Evolutionary conservation across 768 basidiomycete species (phyloP).

Genomic region (Paxillus ammoniavirescens): DNA sequence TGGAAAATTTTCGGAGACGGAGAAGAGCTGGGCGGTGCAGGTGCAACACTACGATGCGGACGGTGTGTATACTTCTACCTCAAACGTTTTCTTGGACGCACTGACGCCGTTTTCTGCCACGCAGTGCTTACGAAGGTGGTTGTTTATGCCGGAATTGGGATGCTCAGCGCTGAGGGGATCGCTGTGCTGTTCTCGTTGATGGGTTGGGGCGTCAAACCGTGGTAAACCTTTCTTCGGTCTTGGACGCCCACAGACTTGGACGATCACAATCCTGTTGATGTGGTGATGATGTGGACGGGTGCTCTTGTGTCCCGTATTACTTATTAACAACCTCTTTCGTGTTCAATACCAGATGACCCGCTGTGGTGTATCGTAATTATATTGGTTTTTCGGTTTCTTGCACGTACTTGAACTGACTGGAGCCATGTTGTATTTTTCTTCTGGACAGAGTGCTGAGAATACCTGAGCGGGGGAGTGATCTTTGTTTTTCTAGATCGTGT

Average conservation of each 20-base stretch:
- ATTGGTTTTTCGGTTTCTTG: too few species aligned
- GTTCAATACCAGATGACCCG: too few species aligned
- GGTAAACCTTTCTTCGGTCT: slow-evolving; percentile 14
- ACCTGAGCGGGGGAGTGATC: too few species aligned
- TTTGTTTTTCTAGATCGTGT: too few species aligned
- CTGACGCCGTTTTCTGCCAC: slow-evolving; percentile 2
- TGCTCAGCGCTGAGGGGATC: slow-evolving; percentile 58
- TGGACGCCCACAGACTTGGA: too few species aligned
- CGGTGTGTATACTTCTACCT: slow-evolving; percentile 47
- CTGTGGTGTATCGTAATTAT: too few species aligned
- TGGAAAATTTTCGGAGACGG: slow-evolving; percentile 24
- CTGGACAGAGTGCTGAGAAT: too few species aligned
- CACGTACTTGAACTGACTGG: too few species aligned
- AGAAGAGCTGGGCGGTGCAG: slow-evolving; percentile 27
- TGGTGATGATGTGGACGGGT: too few species aligned
- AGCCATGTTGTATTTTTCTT: too few species aligned
- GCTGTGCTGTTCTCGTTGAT: slow-evolving; percentile 68
- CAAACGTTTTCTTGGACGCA: not conserved
- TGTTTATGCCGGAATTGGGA: slow-evolving; percentile 85
- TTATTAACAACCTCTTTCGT: too few species aligned
- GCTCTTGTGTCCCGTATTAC: too few species aligned
- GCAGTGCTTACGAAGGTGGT: slow-evolving; percentile 86
- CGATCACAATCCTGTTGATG: not conserved
- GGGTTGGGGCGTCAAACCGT: slow-evolving; percentile 62
- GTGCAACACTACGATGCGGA: slow-evolving; percentile 85